phyloP scores from a whole-genome alignment of 768 basidiomycete species.

The Vararia minispora region DNA sequence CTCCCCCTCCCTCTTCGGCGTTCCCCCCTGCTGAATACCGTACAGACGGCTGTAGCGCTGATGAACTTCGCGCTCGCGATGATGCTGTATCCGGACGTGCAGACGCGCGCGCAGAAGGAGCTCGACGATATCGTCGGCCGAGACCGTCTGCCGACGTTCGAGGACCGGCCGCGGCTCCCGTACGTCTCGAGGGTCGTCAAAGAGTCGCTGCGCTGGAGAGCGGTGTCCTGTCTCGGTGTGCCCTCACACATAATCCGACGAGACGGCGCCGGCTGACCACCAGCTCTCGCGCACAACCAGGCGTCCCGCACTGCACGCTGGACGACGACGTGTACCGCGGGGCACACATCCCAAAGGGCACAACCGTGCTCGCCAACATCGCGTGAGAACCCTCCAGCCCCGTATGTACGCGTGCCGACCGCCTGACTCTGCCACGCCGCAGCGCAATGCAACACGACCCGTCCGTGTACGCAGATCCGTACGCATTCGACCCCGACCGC shows the following conservation, averaged over 20 bases:
- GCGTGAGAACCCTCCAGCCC: neutral
- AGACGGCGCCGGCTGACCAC: conserved; percentile 5
- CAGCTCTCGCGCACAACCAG: no score
- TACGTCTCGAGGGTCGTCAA: conserved; percentile 12
- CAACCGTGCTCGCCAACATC: no score
- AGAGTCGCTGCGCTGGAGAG: conserved; percentile 16
- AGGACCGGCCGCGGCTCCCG: conserved; percentile 10
- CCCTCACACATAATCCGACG: conserved; percentile 1
- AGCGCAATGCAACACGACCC: conserved; percentile 23
- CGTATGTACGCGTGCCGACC: no score
- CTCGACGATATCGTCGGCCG: conserved; percentile 10
- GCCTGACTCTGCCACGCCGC: neutral
- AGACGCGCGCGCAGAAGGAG: conserved; percentile 14
- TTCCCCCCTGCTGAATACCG: no score
- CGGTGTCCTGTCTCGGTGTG: conserved; percentile 9
- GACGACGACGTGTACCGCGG: no score
- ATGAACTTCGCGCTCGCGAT: conserved; percentile 14
- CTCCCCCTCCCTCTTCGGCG: no score
- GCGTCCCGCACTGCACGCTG: no score
- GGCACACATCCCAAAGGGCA: no score
- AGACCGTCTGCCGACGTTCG: conserved; percentile 10
- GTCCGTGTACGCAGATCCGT: conserved; percentile 19
- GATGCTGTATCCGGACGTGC: conserved; percentile 13
- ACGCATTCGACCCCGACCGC: conserved; percentile 20
- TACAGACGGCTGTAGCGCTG: conserved; percentile 12